Evolutionary conservation across 2,329 filamentous ascomycete species (phyloP).

Genomic region (Apiospora marii): DNA sequence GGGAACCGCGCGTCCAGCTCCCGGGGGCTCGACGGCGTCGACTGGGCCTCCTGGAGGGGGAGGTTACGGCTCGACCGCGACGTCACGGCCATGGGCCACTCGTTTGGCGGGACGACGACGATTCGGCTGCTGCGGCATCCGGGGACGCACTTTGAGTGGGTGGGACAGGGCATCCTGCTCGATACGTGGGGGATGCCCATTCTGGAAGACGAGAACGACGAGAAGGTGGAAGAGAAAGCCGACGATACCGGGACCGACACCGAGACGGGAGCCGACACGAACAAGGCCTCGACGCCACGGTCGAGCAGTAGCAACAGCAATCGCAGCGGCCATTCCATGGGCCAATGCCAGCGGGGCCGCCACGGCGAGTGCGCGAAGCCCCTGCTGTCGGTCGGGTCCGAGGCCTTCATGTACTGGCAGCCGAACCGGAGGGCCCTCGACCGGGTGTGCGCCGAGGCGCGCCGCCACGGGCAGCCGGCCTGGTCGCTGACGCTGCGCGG

Average conservation of each 20-base stretch:
- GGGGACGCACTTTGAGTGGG: not conserved
- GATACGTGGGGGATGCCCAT: constrained; percentile 7
- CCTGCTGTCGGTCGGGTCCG: constrained; percentile 4
- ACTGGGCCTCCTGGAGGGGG: not conserved
- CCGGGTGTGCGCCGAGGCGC: not conserved
- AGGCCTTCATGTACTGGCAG: constrained; percentile 11
- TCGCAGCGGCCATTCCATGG: not conserved
- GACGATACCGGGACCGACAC: not conserved
- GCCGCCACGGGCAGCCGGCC: not conserved
- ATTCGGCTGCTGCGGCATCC: not conserved
- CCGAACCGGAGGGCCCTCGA: constrained; percentile 11
- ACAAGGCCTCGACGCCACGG: too few species aligned
- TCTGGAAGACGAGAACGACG: not conserved
- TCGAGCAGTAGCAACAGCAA: not conserved
- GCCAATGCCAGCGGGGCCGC: not conserved
- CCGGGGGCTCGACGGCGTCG: not conserved
- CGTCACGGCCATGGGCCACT: constrained; percentile 14
- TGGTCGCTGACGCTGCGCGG: constrained; percentile 17
- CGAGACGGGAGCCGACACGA: not conserved
- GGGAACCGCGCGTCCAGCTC: not conserved
- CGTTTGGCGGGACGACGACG: constrained; percentile 5
- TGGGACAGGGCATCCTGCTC: not conserved
- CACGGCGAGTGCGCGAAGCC: constrained; percentile 6
- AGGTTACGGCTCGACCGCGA: not conserved
- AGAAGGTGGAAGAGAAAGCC: not conserved